Evolutionary conservation across 305 asterid genomes (phyloP), one percentile per base, ranked within the genome.

Genomic region (Fraxinus ornus): DNA sequence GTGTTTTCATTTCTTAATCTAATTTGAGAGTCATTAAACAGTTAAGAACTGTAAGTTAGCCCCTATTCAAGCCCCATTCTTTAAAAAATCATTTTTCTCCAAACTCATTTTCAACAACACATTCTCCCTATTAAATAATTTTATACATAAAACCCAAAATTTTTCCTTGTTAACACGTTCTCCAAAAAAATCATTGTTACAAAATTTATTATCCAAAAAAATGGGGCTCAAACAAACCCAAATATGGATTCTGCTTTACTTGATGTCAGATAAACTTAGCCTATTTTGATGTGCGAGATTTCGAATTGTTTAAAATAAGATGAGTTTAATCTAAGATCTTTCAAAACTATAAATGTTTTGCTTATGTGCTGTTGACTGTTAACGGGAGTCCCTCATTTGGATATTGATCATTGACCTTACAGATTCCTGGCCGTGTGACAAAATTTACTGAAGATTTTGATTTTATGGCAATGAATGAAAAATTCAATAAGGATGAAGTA

Each of bases 381-480:
- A 37, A 68, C 3, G 75, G n/a, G 21, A 28, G 37, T 68, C 36
- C 36, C 21, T 76, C 76, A 79, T 33, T 41, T 71, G 81, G 35
- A 32, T 49, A 82, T 80, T 47, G 60, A 19, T 68, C 37, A 74
- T 80, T 83, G 52, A n/a, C 72, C 83, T 88, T 86, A 81, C 91
- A 95, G 99, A 79, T 73, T 81, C 71, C 93, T 68, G 93, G 92
- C 33, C 94, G 91, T 8, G 85, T 88, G 80, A 87, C 93, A 22
- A 91, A 86, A 79, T 95, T 95, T 77, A 87, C 94, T 2, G 99
- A 95, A 88, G 99, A 95, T 77, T 95, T 95, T 84, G 99, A 95
- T 86, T 95, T 95, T 83, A 89, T 76, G 85, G 99, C 99, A 24
- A 95, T 95, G 99, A 95, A 95, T 90, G 99, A 95, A 83, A 95